Conservation (phyloP, 257 asterid species). For the Gentiana straminea region DNA sequence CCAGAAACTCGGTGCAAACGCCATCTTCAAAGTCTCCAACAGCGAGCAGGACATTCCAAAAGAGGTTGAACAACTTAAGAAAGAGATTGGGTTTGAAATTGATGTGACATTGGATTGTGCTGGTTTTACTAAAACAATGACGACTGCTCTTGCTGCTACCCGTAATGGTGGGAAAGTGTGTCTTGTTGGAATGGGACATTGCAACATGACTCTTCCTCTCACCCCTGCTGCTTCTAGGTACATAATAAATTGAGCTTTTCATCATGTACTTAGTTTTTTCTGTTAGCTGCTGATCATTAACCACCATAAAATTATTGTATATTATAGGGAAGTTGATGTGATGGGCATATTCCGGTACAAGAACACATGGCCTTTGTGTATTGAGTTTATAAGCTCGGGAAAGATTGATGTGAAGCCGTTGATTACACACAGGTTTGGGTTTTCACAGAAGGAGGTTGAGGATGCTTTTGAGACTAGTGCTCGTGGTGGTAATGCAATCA, state of each 20-base stretch:
- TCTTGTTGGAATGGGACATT: slow-evolving; percentile 66
- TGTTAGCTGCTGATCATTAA: too few relatives aligned
- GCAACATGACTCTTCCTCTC: slow-evolving; percentile 61
- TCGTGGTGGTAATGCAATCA: slow-evolving; percentile 80
- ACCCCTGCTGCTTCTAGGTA: slow-evolving; percentile 70
- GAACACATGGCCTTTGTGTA: slow-evolving; percentile 73
- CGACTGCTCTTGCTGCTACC: slow-evolving; percentile 52
- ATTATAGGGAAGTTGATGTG: slow-evolving; percentile 43
- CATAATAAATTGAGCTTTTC: not conserved
- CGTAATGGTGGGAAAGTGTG: slow-evolving; percentile 63
- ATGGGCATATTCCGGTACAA: slow-evolving; percentile 64
- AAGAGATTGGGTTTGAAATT: slow-evolving; percentile 42
- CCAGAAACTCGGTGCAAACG: slow-evolving; percentile 59
- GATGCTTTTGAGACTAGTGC: slow-evolving; percentile 85
- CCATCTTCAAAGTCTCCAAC: slow-evolving; percentile 48
- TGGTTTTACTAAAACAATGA: slow-evolving; percentile 57
- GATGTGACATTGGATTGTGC: slow-evolving; percentile 56
- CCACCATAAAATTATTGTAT: too few relatives aligned
- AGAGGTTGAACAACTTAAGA: slow-evolving; percentile 45
- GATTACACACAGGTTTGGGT: slow-evolving; percentile 63
- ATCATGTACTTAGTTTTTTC: too few relatives aligned
- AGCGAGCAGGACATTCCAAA: slow-evolving; percentile 33
- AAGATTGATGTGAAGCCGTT: slow-evolving; percentile 65
- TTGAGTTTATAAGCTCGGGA: slow-evolving; percentile 54
- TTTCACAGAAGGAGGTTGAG: slow-evolving; percentile 72